phyloP scores from a whole-genome alignment of 2,329 filamentous ascomycete genomes.

The Alternaria novae-zelandiae region DNA sequence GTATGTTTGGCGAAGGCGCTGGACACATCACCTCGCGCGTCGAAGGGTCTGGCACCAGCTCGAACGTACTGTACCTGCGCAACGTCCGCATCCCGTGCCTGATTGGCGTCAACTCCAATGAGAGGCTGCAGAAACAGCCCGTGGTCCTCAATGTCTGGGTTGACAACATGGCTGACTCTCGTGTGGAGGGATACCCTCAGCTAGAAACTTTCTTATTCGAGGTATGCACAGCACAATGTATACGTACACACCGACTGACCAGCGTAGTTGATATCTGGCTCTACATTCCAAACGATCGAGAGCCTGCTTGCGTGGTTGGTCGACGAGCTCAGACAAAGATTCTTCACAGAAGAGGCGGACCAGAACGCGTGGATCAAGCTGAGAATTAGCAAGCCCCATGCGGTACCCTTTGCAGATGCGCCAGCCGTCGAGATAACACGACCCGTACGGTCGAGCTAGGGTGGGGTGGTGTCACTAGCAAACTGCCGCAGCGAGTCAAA shows the following conservation, averaged over 20 bases:
- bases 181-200: conserved; percentile 59
- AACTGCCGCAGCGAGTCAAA: neutral
- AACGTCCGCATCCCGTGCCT: conserved; percentile 69
- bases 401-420: conserved; percentile 74
- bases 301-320: conserved; percentile 48
- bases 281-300: conserved; percentile 57
- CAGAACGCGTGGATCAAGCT: conserved; percentile 64
- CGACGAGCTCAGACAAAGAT: conserved; percentile 52
- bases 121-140: conserved; percentile 69
- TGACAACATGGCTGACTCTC: conserved; percentile 55
- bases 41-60: conserved; percentile 23
- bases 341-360: conserved; percentile 38
- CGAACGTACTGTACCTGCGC: conserved; percentile 57
- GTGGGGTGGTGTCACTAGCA: neutral
- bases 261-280: conserved; percentile 49
- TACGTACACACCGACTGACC: conserved; percentile 18
- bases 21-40: conserved; percentile 52
- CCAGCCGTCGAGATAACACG: conserved; percentile 67
- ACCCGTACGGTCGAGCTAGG: conserved; percentile 19
- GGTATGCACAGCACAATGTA: conserved; percentile 52
- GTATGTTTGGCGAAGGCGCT: conserved; percentile 67
- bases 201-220: conserved; percentile 68
- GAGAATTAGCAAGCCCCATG: conserved; percentile 73
- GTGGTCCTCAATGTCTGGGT: conserved; percentile 69
- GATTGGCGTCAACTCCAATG: conserved; percentile 75